Conservation (phyloP, 2,329 filamentous ascomycete genomes). For the Colletotrichum phormii region DNA sequence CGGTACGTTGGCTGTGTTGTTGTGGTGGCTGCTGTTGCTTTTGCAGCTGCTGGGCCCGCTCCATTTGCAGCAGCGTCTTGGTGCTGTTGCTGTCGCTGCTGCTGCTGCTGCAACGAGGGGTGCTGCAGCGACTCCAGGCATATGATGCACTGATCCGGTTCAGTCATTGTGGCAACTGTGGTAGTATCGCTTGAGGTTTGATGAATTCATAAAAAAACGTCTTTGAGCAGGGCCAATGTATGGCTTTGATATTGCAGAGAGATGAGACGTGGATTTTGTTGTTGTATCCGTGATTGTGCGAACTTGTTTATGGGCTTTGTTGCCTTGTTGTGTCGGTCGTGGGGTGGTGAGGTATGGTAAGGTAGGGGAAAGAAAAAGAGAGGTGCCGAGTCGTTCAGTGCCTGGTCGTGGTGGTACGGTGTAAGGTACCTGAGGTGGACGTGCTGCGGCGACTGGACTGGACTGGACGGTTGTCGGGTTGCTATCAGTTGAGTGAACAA, state of each 20-base stretch:
- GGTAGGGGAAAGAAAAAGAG: not conserved
- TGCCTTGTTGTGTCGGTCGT: conserved; percentile 22
- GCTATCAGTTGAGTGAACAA: conserved; percentile 36
- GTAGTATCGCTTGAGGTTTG: conserved; percentile 48
- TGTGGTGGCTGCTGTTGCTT: conserved; percentile 37
- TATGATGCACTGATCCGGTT: conserved; percentile 76
- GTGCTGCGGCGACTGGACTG: conserved; percentile 37
- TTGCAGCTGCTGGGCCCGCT: conserved; percentile 6
- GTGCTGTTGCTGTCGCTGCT: conserved; percentile 18
- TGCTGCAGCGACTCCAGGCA: conserved; percentile 71
- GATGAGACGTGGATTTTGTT: not conserved
- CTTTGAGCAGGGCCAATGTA: conserved; percentile 36
- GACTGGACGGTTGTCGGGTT: conserved; percentile 37
- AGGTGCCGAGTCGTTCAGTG: not conserved
- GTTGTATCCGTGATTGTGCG: not conserved
- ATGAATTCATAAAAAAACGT: conserved; percentile 61
- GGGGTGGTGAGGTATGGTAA: not conserved
- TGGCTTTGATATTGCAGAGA: conserved; percentile 21
- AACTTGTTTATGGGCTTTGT: conserved; percentile 1
- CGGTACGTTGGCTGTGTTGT: conserved; percentile 37
- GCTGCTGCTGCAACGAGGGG: conserved; percentile 43
- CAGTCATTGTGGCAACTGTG: conserved; percentile 59
- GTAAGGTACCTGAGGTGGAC: not conserved
- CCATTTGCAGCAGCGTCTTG: conserved; percentile 41
- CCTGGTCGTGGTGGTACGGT: not conserved